Percentiles rank a stretch among this genome's conserved stretches.
phyloP scores from a whole-genome alignment of 176 grass and related monocot genomes.

The sorghum (Sorghum bicolor) region DNA sequence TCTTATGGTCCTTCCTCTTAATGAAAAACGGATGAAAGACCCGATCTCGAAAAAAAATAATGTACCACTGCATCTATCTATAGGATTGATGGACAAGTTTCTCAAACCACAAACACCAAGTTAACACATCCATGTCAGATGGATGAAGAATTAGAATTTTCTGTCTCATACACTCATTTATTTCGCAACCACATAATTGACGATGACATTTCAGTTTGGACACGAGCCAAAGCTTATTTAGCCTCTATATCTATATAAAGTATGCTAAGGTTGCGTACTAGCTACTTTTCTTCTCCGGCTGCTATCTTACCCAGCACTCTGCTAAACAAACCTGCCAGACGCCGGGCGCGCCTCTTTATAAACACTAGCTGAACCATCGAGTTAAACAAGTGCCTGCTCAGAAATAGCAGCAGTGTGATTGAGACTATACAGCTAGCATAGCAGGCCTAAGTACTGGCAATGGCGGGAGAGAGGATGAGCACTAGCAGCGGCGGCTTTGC shows the following conservation, averaged over 20 bases:
- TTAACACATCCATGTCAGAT: no score
- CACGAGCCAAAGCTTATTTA: neutral
- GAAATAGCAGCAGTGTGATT: neutral
- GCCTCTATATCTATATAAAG: neutral
- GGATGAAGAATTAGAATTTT: neutral
- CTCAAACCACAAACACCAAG: no score
- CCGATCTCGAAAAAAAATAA: no score
- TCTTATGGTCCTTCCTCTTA: no score
- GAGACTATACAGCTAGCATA: neutral
- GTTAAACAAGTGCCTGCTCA: neutral
- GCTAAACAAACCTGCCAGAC: neutral
- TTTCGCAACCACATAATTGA: neutral
- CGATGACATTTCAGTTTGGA: neutral
- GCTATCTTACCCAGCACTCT: neutral
- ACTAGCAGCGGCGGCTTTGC: neutral
- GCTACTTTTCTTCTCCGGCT: no score
- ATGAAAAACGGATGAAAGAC: no score
- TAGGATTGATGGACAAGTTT: no score
- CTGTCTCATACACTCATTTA: neutral
- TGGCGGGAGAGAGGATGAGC: neutral
- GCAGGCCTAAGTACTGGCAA: neutral
- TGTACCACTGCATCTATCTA: no score
- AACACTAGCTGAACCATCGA: neutral
- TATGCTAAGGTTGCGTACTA: no score
- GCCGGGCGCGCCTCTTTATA: neutral